Evolutionary conservation across 768 basidiomycete genomes (phyloP), one percentile per base, ranked within the genome.

Genomic region (Pleurotus salmoneostramineus): DNA sequence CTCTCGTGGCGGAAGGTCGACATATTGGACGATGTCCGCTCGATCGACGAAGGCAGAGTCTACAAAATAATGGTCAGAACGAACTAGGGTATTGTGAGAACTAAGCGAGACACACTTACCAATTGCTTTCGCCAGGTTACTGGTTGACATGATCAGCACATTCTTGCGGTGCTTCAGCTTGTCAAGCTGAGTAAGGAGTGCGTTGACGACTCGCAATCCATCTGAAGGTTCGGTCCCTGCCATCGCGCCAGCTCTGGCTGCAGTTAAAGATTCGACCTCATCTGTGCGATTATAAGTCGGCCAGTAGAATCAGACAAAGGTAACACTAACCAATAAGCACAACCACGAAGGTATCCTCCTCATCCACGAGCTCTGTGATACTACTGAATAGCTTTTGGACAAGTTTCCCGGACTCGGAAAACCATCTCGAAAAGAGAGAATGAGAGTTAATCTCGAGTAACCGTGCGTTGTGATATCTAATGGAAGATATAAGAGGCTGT

Each of bases 381-480:
- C 82, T 90, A 40, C 80, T 83, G 68, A 98, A 99, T 14, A 99
- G 77, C 48, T 90, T 84, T 66, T 98, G 96, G 1, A 99, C 97
- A 32, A 99, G 84, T 71, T 99, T 99, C 12, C 97, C 97, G 0
- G 95, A 97, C 69, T 99, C 97, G 0, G 95, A 98, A 73, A 98
- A 99, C 96, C 97, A 99, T 64, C 95, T 91, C 12, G 93, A 95
- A 70, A 99, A 98, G 12, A 99, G 80, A 1, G 95, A 98, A 72
- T 98, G 97, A 0, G 97, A 95, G 68, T 98, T 98, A 66, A 99
- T 97, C 71, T 99, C 97, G 46, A 99, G 82, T 8, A 99, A 77
- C 47, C 93, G 90, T 36, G 93, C 83, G 70, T 91, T 82, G 0
- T 89, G 77, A 68, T 97, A 99, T 31, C 95, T 96, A 64, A 21